A percentile compares a stretch with the other conserved stretches of the same genome.
Evolutionary conservation across 1,139 yeast species (phyloP).

Genomic region (Blastobotrys proliferans): DNA sequence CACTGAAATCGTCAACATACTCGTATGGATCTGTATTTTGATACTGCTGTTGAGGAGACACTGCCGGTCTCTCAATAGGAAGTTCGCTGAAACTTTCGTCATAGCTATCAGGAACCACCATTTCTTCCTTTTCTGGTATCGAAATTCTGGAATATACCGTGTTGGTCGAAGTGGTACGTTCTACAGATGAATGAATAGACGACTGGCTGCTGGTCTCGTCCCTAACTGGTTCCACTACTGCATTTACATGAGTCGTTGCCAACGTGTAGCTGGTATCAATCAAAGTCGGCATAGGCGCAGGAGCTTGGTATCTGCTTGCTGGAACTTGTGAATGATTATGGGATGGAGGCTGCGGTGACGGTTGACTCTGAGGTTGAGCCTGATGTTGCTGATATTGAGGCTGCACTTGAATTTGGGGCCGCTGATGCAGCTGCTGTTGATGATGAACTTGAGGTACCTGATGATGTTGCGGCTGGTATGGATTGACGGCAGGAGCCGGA

Average conservation of each 20-base stretch:
- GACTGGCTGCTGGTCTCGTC: slow-evolving; percentile 10
- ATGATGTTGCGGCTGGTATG: neutral
- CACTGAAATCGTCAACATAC: slow-evolving; percentile 13
- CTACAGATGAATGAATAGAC: slow-evolving; percentile 14
- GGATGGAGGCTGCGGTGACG: slow-evolving; percentile 6
- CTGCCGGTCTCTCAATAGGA: slow-evolving; percentile 5
- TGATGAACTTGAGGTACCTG: neutral
- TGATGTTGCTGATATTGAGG: no score
- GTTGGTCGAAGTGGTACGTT: slow-evolving; percentile 16
- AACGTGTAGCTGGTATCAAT: slow-evolving; percentile 12
- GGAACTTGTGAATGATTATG: slow-evolving; percentile 1
- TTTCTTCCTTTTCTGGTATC: slow-evolving; percentile 14
- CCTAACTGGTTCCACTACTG: slow-evolving; percentile 10
- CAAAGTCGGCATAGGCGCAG: slow-evolving; percentile 3
- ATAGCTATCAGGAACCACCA: slow-evolving; percentile 4
- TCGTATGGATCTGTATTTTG: slow-evolving; percentile 9
- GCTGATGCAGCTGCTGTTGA: neutral
- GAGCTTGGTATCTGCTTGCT: neutral
- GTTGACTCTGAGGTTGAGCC: neutral
- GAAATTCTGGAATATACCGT: slow-evolving; percentile 17
- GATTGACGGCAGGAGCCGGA: neutral
- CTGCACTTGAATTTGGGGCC: neutral
- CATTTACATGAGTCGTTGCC: slow-evolving; percentile 12
- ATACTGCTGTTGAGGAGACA: slow-evolving; percentile 1
- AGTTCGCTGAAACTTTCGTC: slow-evolving; percentile 4